phyloP scores from a whole-genome alignment of 768 basidiomycete genomes.

The Sutorius australiensis region DNA sequence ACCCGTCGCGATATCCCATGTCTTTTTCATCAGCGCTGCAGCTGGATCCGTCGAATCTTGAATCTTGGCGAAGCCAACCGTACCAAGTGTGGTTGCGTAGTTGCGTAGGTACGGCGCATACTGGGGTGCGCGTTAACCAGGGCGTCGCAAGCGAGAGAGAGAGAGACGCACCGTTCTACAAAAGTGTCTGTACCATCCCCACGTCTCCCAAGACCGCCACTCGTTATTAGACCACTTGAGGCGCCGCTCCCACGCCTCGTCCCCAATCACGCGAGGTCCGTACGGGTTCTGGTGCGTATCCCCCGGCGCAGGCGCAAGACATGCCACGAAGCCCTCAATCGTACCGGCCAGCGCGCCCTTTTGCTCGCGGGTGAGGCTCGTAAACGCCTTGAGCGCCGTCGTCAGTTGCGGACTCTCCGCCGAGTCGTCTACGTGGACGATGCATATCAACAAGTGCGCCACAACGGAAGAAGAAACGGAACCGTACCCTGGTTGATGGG shows the following conservation, averaged over 20 bases:
- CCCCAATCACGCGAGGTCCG: constrained; percentile 55
- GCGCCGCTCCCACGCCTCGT: constrained; percentile 68
- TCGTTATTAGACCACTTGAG: constrained; percentile 65
- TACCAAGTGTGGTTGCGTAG: constrained; percentile 65
- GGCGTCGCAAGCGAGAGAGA: not conserved
- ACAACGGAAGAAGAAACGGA: no score
- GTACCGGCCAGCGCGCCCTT: constrained; percentile 68
- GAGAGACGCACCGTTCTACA: constrained; percentile 61
- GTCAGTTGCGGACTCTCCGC: constrained; percentile 67
- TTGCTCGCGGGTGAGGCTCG: constrained; percentile 72
- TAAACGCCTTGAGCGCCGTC: constrained; percentile 70
- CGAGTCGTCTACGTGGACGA: constrained; percentile 36
- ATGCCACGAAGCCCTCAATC: constrained; percentile 71
- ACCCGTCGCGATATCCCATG: constrained; percentile 69
- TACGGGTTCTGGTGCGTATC: constrained; percentile 47
- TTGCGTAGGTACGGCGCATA: constrained; percentile 78
- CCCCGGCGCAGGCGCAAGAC: constrained; percentile 45
- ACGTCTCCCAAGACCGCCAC: constrained; percentile 85
- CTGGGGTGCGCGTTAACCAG: constrained; percentile 33
- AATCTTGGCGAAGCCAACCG: constrained; percentile 65
- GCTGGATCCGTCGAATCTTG: constrained; percentile 56
- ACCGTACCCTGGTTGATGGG: constrained; percentile 40
- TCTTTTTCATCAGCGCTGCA: constrained; percentile 55
- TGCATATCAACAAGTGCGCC: no score
- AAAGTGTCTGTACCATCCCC: constrained; percentile 91